Base-by-base conservation (phyloP, 2,329 filamentous ascomycete genomes). In the Ophiosphaerella herpotricha region DNA sequence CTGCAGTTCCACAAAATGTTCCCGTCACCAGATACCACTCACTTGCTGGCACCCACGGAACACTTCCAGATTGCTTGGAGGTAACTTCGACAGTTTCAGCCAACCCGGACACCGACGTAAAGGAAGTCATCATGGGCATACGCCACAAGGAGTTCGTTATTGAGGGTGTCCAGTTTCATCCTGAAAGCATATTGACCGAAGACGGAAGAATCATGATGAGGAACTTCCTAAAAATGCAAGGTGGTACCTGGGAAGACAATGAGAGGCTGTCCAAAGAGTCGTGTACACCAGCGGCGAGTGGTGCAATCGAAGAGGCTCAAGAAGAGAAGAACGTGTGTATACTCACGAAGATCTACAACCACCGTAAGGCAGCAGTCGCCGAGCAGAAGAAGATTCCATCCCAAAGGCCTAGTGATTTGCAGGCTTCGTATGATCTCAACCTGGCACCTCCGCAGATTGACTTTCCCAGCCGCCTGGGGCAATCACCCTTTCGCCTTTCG, bases 111-210 rank as follows among this genome's bases (percentile, higher is more conserved):
- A 89, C 92, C 68, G 87, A 87, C 43, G 85, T 85, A 26, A 91
- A 89, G 58, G 90, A 89, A 26, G 86, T 97, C 52, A 99, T 99
- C 63, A 97, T 97, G 88, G 94, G 94, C 39, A 89, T 99, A 39
- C 87, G 94, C 39, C 94, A 99, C 78, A 96, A 93, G 77, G 84
- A 94, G 67, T 89, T 87, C 65, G 83, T 90, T 1, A 82, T 97
- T n/a, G 94, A 99, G 73, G 94, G 92, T 35, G 94, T 99, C 13
- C 94, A 99, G 70, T 99, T 97, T 64, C 94, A 99, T 63, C 94
- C 94, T 0, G 94, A 99, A 75, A 97, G 93, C 71, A 99, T 99
- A 50, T 78, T 99, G 43, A 97, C 93, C 0, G 91, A 89, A 39
- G 85, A 94, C 50, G 94, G 95, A 3, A 86, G 92, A 32, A 77